phyloP scores from a whole-genome alignment of 1,284 basidiomycete genomes.

The Golubevia pallescens region DNA sequence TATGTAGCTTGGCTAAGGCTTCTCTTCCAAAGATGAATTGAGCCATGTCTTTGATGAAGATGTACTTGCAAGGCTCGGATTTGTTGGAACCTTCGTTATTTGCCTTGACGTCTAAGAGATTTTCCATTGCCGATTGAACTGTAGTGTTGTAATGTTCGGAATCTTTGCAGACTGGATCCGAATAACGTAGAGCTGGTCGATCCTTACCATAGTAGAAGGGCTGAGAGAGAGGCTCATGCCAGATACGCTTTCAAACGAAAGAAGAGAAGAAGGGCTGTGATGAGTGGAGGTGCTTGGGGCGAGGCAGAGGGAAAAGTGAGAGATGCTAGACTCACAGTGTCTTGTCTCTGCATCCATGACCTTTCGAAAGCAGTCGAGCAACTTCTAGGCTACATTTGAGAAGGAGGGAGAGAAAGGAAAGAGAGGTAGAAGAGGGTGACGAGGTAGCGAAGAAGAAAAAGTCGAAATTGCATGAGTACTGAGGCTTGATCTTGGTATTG shows the following conservation, averaged over 20 bases:
- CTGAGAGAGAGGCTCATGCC: constrained; percentile 50
- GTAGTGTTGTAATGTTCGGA: constrained; percentile 32
- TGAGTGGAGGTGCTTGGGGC: too few species aligned
- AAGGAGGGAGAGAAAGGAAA: too few species aligned
- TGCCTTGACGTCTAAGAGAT: constrained; percentile 9
- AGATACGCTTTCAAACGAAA: constrained; percentile 14
- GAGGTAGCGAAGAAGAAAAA: neutral
- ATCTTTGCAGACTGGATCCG: constrained; percentile 30
- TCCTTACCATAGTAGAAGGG: constrained; percentile 44
- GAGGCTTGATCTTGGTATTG: neutral
- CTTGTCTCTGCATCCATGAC: constrained; percentile 45
- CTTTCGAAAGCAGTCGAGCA: constrained; percentile 55
- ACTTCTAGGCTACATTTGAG: too few species aligned
- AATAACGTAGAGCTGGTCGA: constrained; percentile 23
- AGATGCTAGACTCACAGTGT: constrained; percentile 15
- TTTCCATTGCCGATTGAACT: constrained; percentile 30
- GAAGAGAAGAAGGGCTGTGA: too few species aligned
- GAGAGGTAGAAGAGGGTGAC: constrained; percentile 28
- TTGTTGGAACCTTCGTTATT: constrained; percentile 19
- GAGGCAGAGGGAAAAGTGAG: too few species aligned
- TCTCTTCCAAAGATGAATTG: constrained; percentile 45
- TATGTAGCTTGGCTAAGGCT: constrained; percentile 37
- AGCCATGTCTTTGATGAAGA: constrained; percentile 59
- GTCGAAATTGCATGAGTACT: neutral
- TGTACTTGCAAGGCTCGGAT: constrained; percentile 28